Base-by-base conservation (phyloP, 495 filamentous ascomycete genomes). In the Neurospora africana region DNA sequence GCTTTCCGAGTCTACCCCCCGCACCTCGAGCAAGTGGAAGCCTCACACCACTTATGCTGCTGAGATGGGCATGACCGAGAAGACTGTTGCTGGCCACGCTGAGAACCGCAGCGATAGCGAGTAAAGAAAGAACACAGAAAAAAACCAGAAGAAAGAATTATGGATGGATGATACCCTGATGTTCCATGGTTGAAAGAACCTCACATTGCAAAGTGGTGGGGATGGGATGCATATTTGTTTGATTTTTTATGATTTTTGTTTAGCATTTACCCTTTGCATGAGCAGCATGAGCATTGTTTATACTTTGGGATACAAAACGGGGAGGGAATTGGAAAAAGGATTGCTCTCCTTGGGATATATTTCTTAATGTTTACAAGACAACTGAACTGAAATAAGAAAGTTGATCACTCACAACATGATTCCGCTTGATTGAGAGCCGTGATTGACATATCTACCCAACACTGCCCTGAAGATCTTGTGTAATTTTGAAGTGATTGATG, bases 1-100 rank as follows among this genome's bases (percentile, higher is more conserved):
- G 93, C 85, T 95, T 82, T 90, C 91, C 77, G 92, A 94, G 84
- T 86, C 87, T 5, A 91, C 85, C 3, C 89, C 92, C 10, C 79
- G 89, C n/a, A 90, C 84, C 30, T 91, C 89, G 68, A 76, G 83
- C 78, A 86, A 85, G 75, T 94, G 92, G 92, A 84, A 84, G 75
- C 91, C 91, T 36, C 88, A 89, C 77, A 83, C 83, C 69, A 94
- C 92, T 15, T 93, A 88, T 75, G 91, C 90, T 2, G 73, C 70
- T 37, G 77, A 78, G 38, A 78, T 75, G 74, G 71, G 72, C 44
- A 75, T 72, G 74, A 69, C 69, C 4, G 75, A 76, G 61, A 74
- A 73, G 74, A 47, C 69, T 37, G 69, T 33, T 23, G 69, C 73
- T 23, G 77, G 76, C 13, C 75, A 78, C 33, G 40, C 75, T 8